Conservation (phyloP, 805 yeast genomes). For the Saccharomyces paradoxus region DNA sequence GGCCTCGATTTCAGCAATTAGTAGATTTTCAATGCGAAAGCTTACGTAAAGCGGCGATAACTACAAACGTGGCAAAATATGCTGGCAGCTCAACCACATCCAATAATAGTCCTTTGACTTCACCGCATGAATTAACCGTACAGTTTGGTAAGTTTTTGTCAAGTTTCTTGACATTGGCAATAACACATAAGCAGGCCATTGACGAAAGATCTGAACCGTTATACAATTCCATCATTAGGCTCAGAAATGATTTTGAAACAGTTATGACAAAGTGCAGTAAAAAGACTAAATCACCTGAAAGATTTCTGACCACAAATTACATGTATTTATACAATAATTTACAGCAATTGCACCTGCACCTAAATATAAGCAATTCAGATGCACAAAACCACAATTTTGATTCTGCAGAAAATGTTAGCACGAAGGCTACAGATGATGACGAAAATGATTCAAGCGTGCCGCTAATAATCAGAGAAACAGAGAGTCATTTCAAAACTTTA, state of each 20-base stretch:
- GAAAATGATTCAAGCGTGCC: slow-evolving; percentile 9
- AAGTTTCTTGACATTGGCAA: slow-evolving; percentile 56
- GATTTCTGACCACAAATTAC: slow-evolving; percentile 56
- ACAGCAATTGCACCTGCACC: slow-evolving; percentile 16
- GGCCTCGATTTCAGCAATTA: slow-evolving; percentile 80
- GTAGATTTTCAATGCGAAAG: slow-evolving; percentile 73
- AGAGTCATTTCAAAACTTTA: slow-evolving; percentile 22
- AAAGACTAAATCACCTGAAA: slow-evolving; percentile 48
- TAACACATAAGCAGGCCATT: slow-evolving; percentile 25
- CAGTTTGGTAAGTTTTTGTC: slow-evolving; percentile 66
- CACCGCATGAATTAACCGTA: slow-evolving; percentile 64
- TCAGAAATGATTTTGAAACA: slow-evolving; percentile 74
- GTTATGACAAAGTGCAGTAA: slow-evolving; percentile 62
- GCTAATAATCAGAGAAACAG: slow-evolving; percentile 25
- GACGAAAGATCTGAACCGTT: slow-evolving; percentile 56
- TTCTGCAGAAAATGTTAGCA: not conserved
- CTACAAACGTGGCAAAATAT: slow-evolving; percentile 27
- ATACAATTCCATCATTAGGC: slow-evolving; percentile 54
- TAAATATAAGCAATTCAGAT: slow-evolving; percentile 8
- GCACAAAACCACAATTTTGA: not conserved
- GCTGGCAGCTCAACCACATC: slow-evolving; percentile 17
- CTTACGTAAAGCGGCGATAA: slow-evolving; percentile 43
- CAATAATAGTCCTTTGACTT: slow-evolving; percentile 24
- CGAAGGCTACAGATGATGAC: not conserved
- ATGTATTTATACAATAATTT: slow-evolving; percentile 27